Conservation (phyloP, 2,329 filamentous ascomycete genomes). For the Ophiostoma ulmi region DNA sequence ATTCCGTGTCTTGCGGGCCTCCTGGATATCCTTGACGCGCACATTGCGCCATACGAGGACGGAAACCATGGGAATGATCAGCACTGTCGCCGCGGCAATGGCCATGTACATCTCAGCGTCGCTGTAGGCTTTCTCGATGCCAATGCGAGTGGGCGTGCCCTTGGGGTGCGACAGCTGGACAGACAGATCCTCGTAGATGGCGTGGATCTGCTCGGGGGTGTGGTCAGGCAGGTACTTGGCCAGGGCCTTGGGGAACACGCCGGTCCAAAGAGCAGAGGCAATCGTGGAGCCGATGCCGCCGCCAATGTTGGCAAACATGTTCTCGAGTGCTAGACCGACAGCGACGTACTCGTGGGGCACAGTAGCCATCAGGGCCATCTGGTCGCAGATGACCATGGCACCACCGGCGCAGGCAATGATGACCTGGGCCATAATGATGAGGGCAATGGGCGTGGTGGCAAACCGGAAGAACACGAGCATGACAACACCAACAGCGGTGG, state of each 20-base stretch:
- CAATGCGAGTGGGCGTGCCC: constrained; percentile 45
- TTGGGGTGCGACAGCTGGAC: constrained; percentile 49
- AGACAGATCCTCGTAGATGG: constrained; percentile 50
- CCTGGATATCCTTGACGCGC: constrained; percentile 13
- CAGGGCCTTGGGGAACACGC: constrained; percentile 49
- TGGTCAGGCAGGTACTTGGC: constrained; percentile 44
- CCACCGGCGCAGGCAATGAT: constrained; percentile 50
- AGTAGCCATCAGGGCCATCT: constrained; percentile 56
- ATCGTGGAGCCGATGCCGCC: constrained; percentile 55
- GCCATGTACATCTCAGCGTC: constrained; percentile 46
- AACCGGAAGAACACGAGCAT: constrained; percentile 54
- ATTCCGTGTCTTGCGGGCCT: neutral
- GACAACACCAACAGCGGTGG: constrained; percentile 49
- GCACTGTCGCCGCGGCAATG: constrained; percentile 37
- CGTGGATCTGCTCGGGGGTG: constrained; percentile 35
- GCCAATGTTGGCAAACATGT: constrained; percentile 52
- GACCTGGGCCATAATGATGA: constrained; percentile 55
- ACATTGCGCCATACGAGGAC: constrained; percentile 17
- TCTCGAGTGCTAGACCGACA: constrained; percentile 20
- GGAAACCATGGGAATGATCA: neutral
- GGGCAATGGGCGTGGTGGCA: constrained; percentile 43
- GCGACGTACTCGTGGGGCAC: constrained; percentile 42
- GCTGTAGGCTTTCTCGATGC: constrained; percentile 54
- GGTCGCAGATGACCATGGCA: constrained; percentile 53
- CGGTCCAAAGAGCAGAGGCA: constrained; percentile 57